Percentiles rank a stretch among this genome's conserved stretches.
These are phyloP conservation scores for Cladosporium velox DNA, from an alignment of 2,329 filamentous ascomycete genomes.

Conservation along the genomic window DNA sequence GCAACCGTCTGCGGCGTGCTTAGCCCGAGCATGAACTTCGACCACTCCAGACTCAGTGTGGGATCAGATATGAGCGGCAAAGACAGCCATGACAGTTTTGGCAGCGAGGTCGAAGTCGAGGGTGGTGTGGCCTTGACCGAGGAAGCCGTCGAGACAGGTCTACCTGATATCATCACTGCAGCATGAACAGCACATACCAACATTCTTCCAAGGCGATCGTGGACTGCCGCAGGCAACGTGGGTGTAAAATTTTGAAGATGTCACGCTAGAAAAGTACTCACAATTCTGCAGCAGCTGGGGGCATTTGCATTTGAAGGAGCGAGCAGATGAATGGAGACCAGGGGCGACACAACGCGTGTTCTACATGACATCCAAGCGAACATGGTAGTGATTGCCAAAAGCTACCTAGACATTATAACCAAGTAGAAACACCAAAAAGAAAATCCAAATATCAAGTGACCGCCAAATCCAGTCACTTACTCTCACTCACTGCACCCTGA, in stretches of 20 bases:
- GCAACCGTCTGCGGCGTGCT: slow-evolving; percentile 23
- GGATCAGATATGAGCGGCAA: slow-evolving; percentile 11
- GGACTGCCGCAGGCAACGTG: background rate
- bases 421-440: background rate
- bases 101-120: slow-evolving; percentile 49
- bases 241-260: background rate
- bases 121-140: slow-evolving; percentile 60
- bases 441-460: background rate
- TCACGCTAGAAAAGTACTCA: background rate
- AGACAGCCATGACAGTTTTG: slow-evolving; percentile 29
- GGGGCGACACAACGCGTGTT: background rate
- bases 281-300: slow-evolving; percentile 5
- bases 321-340: background rate
- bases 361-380: background rate
- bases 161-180: slow-evolving; percentile 36
- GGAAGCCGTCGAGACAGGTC: slow-evolving; percentile 54
- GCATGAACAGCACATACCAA: background rate
- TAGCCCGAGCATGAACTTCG: slow-evolving; percentile 22
- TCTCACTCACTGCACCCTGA: background rate
- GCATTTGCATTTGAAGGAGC: background rate
- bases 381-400: background rate
- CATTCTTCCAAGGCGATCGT: background rate
- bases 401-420: background rate
- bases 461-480: background rate
- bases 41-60: background rate